Base-by-base conservation (phyloP, 1,284 basidiomycete species). In the Pterula multifida region DNA sequence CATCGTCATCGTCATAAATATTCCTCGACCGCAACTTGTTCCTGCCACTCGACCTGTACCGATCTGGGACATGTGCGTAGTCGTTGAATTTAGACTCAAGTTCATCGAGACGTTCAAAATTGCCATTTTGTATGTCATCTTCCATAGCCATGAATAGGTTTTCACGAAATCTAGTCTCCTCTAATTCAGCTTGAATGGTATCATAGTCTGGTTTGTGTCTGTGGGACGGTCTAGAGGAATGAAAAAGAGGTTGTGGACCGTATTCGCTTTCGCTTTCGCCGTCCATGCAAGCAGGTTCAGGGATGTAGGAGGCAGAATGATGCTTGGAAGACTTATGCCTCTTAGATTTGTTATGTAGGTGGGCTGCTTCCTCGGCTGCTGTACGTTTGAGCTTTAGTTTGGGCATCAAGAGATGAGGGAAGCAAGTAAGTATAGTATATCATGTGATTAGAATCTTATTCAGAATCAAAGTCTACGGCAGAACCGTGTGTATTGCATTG, bases 301-400 rank as follows among this genome's bases (percentile, higher is more conserved):
- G 44, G 24, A n/a, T 45, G 23, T 1, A 23, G 48, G 26, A 53
- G 15, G 23, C 51, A 12, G 47, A 36, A 45, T 21, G 47, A 24
- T 50, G 50, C 22, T 53, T 55, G 11, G 55, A 56, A 17, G 49
- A 55, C 65, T 57, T 58, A 57, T 51, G 58, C 61, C 48, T 49
- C 52, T 68, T 66, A 0, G 69, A 69, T 57, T 78, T 84, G 50
- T 70, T 71, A 24, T 66, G 58, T 49, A 72, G 68, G 21, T 68
- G 75, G 36, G 74, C 73, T n/a, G 66, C 73, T 58, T 81, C 73
- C 60, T 87, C 84, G 50, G 77, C 76, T 1, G 77, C 76, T 0
- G 85, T 86, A 25, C 75, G 75, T 61, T 88, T 88, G 26, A 88
- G 68, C 50, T 71, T 75, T n/a, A 86, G 68, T 61, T 79, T 84